These are phyloP conservation scores for Pyrus communis DNA, from an alignment of 306 rosid species.

Conservation along the genomic window DNA sequence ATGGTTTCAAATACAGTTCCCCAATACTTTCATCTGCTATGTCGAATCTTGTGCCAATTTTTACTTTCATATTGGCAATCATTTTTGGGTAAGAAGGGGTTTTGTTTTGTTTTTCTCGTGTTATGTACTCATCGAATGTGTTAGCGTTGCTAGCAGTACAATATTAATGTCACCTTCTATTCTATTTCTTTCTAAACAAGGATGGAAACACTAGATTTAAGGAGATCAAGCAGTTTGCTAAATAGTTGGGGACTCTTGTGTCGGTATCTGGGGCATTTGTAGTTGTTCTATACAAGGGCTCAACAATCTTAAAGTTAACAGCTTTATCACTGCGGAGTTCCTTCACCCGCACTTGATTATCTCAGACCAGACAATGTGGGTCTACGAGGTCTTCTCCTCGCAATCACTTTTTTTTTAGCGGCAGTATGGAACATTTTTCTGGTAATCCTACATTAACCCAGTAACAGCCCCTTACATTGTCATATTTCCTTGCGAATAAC, in stretches of 20 bases:
- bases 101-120: no score
- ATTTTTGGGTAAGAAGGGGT: neutral
- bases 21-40: constrained; percentile 21
- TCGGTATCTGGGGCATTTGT: constrained; percentile 13
- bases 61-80: constrained; percentile 2
- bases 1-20: constrained; percentile 12
- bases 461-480: neutral
- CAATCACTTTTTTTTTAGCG: constrained; percentile 4
- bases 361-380: constrained; percentile 7
- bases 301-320: neutral
- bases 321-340: neutral
- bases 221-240: neutral
- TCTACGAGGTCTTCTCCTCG: constrained; percentile 14
- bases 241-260: constrained; percentile 1
- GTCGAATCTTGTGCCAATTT: constrained; percentile 3
- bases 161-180: neutral
- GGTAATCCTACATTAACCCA: neutral
- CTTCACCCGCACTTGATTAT: neutral
- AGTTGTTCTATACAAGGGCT: constrained; percentile 4
- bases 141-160: no score
- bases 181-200: neutral
- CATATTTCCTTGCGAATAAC: no score
- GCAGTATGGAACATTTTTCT: constrained; percentile 24
- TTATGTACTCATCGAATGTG: no score
- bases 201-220: constrained; percentile 3